Evolutionary conservation across 2,329 filamentous ascomycete genomes (phyloP).

Genomic region (Aureobasidium sp.): DNA sequence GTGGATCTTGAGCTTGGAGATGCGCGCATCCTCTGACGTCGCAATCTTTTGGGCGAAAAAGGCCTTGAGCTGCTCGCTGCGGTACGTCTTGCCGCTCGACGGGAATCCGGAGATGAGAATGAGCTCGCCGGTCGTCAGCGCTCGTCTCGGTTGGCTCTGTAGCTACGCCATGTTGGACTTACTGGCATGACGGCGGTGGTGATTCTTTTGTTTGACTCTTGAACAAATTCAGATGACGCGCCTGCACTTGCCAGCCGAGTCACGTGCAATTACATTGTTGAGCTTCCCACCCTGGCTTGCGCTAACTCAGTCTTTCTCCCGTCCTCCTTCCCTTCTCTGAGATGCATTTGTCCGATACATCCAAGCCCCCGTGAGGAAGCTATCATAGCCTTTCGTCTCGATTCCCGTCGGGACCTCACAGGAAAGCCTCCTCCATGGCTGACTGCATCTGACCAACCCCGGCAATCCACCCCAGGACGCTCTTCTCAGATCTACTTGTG

Average conservation of each 20-base stretch:
- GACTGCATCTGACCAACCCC: too few species aligned
- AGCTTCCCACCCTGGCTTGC: neutral
- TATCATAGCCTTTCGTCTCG: too few species aligned
- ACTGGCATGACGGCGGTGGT: conserved; percentile 6
- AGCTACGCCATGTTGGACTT: neutral
- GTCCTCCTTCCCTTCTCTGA: neutral
- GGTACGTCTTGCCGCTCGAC: conserved; percentile 56
- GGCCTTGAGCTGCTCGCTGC: conserved; percentile 56
- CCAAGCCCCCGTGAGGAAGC: too few species aligned
- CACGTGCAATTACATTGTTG: neutral
- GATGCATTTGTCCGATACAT: too few species aligned
- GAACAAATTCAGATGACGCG: neutral
- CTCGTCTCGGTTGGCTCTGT: neutral
- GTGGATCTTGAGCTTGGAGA: conserved; percentile 56
- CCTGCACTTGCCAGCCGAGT: neutral
- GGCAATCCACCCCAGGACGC: too few species aligned
- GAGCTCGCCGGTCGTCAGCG: conserved; percentile 38
- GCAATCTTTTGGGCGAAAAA: conserved; percentile 57
- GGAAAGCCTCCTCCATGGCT: too few species aligned
- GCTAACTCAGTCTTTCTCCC: too few species aligned
- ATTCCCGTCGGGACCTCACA: too few species aligned
- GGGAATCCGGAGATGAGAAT: conserved; percentile 57
- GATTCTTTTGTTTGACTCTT: neutral
- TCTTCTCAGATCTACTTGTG: too few species aligned
- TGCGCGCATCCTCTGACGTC: conserved; percentile 39